Evolutionary conservation across 2,329 filamentous ascomycete species (phyloP).

Genomic region (Bipolaris bicolor): DNA sequence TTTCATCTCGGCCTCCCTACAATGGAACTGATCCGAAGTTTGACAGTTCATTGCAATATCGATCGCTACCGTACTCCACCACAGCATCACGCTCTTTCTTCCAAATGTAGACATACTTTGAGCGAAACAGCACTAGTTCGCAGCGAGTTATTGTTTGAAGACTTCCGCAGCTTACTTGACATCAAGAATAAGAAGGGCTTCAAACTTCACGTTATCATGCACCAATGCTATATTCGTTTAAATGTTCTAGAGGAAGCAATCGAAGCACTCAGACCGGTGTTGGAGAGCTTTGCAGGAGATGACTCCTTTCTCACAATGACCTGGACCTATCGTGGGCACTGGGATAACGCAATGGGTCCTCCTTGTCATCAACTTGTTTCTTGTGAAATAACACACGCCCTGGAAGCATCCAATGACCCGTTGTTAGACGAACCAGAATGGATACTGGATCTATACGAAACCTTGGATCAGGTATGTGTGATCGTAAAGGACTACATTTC

Average conservation of each 20-base stretch:
- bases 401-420: neutral
- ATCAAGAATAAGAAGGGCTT: conserved; percentile 1
- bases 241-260: neutral
- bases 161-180: neutral
- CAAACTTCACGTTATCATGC: neutral
- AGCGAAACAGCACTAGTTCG: neutral
- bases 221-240: neutral
- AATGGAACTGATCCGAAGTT: neutral
- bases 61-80: conserved; percentile 6
- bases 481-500: neutral
- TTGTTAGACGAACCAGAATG: neutral
- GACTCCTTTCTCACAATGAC: neutral
- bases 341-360: neutral
- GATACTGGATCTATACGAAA: neutral
- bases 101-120: neutral
- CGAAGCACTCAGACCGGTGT: neutral
- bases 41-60: conserved; percentile 9
- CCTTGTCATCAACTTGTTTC: neutral
- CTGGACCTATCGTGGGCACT: conserved; percentile 9
- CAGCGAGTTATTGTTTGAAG: neutral
- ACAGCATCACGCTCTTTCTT: neutral
- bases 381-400: neutral
- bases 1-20: neutral
- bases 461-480: neutral
- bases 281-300: neutral